Percentiles rank a stretch among this genome's conserved stretches.
Conservation (phyloP, 345 rosid genomes). For the Bruguiera parviflora region DNA sequence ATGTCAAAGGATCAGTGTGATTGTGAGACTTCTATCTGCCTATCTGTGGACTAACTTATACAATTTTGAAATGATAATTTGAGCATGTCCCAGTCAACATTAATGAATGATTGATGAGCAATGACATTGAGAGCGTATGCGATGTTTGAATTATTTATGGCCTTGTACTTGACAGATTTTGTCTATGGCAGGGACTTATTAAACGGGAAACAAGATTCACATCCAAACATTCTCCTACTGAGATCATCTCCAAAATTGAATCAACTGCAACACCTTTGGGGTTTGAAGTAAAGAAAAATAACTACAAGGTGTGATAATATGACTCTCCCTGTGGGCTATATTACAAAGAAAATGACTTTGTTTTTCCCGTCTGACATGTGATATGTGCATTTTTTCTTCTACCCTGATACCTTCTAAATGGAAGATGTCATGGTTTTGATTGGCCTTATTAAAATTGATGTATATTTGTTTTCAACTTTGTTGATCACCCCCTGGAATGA, state of each 20-base stretch:
- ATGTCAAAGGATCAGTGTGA: no score
- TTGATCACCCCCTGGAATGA: neutral
- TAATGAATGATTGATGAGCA: no score
- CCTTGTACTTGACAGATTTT: conserved; percentile 15
- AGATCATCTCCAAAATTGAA: conserved; percentile 88
- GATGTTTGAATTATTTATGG: conserved; percentile 3
- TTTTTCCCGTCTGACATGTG: neutral
- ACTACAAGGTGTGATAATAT: conserved; percentile 59
- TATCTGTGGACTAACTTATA: no score
- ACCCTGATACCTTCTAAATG: neutral
- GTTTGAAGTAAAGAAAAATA: conserved; percentile 89
- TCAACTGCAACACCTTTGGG: conserved; percentile 84
- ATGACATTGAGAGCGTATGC: no score
- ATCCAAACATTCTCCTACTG: conserved; percentile 77
- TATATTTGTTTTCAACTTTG: neutral
- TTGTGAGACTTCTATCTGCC: no score
- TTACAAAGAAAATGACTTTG: neutral
- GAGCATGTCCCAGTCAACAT: no score
- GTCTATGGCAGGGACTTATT: conserved; percentile 68
- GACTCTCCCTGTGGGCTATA: neutral
- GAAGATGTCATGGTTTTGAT: neutral
- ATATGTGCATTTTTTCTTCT: neutral
- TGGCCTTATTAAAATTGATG: neutral
- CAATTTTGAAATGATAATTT: no score
- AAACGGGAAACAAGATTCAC: conserved; percentile 92